These are phyloP conservation scores for Erodium texanum DNA, from an alignment of 441 rosid genomes.

Conservation along the genomic window DNA sequence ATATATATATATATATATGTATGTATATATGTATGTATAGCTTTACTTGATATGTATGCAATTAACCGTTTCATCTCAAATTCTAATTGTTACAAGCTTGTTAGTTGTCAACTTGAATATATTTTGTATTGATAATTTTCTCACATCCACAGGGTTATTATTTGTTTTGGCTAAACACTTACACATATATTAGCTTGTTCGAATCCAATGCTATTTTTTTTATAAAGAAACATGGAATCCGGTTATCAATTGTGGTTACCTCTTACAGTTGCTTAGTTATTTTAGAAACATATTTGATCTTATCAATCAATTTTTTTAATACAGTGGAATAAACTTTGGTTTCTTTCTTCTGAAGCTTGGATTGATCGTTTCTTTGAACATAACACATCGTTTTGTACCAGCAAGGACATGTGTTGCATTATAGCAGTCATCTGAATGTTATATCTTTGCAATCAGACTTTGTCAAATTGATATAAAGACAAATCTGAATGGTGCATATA, in stretches of 20 bases:
- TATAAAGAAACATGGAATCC: not conserved
- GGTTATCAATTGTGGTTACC: not conserved
- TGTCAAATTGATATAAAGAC: not conserved
- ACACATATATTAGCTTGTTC: not conserved
- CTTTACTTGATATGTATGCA: too few species aligned
- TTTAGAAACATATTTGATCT: not conserved
- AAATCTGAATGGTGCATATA: not conserved
- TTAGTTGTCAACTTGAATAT: too few species aligned
- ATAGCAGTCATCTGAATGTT: not conserved
- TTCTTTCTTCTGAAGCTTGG: not conserved
- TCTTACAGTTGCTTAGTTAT: not conserved
- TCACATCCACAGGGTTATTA: not conserved
- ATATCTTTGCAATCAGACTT: not conserved
- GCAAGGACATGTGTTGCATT: too few species aligned
- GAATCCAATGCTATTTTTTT: not conserved
- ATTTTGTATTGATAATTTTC: too few species aligned
- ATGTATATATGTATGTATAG: too few species aligned
- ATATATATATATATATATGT: too few species aligned
- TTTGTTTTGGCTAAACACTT: not conserved
- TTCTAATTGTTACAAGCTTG: too few species aligned
- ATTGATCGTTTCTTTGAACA: not conserved
- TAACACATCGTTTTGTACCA: too few species aligned
- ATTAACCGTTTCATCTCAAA: too few species aligned
- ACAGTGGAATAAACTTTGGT: not conserved
- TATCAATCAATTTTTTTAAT: not conserved